These are phyloP conservation scores for Fusarium sp. DNA, from an alignment of 2,329 filamentous ascomycete species.

Conservation along the genomic window DNA sequence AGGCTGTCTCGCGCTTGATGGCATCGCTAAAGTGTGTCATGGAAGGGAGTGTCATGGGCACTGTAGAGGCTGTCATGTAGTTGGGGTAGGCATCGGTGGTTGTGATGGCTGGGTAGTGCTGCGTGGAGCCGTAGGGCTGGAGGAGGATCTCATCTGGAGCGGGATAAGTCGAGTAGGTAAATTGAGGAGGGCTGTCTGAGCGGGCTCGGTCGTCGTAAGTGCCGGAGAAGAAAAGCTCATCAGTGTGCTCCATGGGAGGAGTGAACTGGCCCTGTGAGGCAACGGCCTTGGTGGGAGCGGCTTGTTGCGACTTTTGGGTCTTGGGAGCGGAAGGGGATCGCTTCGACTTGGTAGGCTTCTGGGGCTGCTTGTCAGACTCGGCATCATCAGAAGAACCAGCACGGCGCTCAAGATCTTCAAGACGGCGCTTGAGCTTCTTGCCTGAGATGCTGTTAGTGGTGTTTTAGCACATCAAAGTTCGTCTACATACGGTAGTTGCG, in stretches of 20 bases:
- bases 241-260: constrained; percentile 69
- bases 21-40: constrained; percentile 73
- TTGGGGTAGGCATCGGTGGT: constrained; percentile 65
- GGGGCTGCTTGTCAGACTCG: constrained; percentile 50
- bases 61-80: constrained; percentile 65
- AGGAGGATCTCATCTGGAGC: constrained; percentile 74
- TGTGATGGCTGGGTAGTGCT: constrained; percentile 65
- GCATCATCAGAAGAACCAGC: constrained; percentile 70
- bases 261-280: constrained; percentile 68
- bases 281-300: constrained; percentile 54
- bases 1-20: constrained; percentile 72
- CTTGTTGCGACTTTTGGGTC: constrained; percentile 48
- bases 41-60: constrained; percentile 71
- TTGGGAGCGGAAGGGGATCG: constrained; percentile 47
- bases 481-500: constrained; percentile 87
- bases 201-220: constrained; percentile 74
- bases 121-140: constrained; percentile 67
- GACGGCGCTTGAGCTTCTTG: constrained; percentile 92
- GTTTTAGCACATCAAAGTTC: neutral
- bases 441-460: constrained; percentile 61
- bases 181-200: constrained; percentile 78
- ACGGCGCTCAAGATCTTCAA: constrained; percentile 86
- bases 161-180: constrained; percentile 74
- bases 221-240: constrained; percentile 74
- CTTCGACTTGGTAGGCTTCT: constrained; percentile 50